phyloP scores from a whole-genome alignment of 805 yeast genomes.

The Yamadazyma ubonensis region DNA sequence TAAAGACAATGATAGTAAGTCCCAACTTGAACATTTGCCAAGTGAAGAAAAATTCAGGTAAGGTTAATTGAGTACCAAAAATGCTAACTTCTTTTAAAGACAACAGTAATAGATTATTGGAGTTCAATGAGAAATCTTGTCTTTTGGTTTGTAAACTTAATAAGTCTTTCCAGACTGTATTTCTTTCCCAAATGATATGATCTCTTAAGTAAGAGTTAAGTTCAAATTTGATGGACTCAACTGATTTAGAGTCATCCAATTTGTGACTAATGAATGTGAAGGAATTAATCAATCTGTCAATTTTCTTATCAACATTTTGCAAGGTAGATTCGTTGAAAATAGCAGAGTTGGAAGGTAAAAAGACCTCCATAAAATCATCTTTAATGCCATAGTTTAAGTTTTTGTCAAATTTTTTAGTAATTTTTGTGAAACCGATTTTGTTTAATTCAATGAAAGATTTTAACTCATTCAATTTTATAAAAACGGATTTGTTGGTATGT shows the following conservation, averaged over 20 bases:
- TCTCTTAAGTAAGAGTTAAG: conserved; percentile 66
- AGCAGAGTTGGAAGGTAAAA: conserved; percentile 47
- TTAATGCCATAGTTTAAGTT: conserved; percentile 63
- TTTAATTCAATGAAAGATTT: conserved; percentile 82
- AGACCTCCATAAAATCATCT: conserved; percentile 50
- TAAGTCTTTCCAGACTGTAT: conserved; percentile 97
- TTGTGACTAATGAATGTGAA: conserved; percentile 48
- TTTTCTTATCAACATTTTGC: conserved; percentile 43
- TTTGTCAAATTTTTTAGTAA: conserved; percentile 89
- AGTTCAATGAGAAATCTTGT: conserved; percentile 26
- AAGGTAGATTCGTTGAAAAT: conserved; percentile 49
- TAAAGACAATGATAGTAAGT: conserved; percentile 51
- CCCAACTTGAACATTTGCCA: conserved; percentile 49
- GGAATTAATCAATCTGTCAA: conserved; percentile 51
- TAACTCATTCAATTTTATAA: conserved; percentile 76
- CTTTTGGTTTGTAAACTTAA: conserved; percentile 57
- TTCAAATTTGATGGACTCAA: conserved; percentile 44
- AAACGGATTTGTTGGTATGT: conserved; percentile 62
- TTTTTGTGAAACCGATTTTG: conserved; percentile 85
- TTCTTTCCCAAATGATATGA: conserved; percentile 95
- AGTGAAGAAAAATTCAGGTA: conserved; percentile 51
- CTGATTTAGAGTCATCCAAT: conserved; percentile 47
- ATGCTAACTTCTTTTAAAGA: conserved; percentile 19
- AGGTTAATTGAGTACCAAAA: conserved; percentile 18
- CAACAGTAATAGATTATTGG: conserved; percentile 20